Evolutionary conservation across 2,329 filamentous ascomycete species (phyloP).

Genomic region (Beauveria brongniartii): DNA sequence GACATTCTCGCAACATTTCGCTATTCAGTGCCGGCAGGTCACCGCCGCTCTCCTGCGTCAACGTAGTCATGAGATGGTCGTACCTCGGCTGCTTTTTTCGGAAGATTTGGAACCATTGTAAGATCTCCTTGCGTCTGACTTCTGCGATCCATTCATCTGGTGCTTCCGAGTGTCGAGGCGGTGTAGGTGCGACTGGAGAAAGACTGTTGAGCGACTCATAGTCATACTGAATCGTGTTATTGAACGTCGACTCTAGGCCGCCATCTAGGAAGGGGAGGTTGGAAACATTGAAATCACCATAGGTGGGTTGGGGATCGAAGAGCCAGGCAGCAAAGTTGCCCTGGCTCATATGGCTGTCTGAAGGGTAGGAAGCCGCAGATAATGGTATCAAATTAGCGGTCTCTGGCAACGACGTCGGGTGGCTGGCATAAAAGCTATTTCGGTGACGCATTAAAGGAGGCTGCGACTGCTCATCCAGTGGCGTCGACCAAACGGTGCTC

Average conservation of each 20-base stretch:
- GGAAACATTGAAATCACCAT: conserved; percentile 33
- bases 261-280: conserved; percentile 40
- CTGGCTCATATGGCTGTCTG: conserved; percentile 28
- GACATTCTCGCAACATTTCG: conserved; percentile 77
- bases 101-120: conserved; percentile 35
- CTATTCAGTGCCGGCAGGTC: conserved; percentile 51
- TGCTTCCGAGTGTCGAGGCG: conserved; percentile 30
- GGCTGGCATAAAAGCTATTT: conserved; percentile 27
- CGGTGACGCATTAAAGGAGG: conserved; percentile 31
- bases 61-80: conserved; percentile 24
- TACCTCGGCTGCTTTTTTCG: conserved; percentile 35
- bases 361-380: conserved; percentile 14
- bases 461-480: conserved; percentile 26
- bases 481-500: conserved; percentile 20
- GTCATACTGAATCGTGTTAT: conserved; percentile 43
- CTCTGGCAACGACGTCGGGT: conserved; percentile 22
- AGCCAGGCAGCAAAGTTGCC: conserved; percentile 45
- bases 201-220: conserved; percentile 40
- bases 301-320: conserved; percentile 37
- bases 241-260: conserved; percentile 42
- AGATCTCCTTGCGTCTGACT: conserved; percentile 35
- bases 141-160: conserved; percentile 38
- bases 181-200: conserved; percentile 37
- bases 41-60: conserved; percentile 32
- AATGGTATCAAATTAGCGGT: conserved; percentile 26